These are phyloP conservation scores for Aquilaria yunnanensis DNA, from an alignment of 345 rosid genomes.

Conservation along the genomic window DNA sequence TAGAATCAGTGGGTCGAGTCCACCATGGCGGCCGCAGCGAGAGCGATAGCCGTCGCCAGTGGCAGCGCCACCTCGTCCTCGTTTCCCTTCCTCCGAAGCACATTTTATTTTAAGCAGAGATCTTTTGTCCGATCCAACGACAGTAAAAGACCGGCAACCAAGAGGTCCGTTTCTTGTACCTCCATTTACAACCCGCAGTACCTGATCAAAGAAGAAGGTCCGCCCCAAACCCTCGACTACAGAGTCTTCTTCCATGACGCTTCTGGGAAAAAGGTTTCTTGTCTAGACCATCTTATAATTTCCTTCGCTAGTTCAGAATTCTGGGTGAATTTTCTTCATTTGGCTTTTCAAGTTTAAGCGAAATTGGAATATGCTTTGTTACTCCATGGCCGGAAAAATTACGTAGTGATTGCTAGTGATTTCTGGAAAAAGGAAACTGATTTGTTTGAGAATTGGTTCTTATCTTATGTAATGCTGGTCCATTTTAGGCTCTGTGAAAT, in stretches of 20 bases:
- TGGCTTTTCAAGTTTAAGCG: too few species aligned
- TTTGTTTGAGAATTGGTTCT: too few species aligned
- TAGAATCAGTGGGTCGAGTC: too few species aligned
- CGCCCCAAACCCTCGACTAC: conserved; percentile 71
- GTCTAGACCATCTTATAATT: too few species aligned
- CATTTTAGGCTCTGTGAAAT: too few species aligned
- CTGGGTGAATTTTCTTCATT: too few species aligned
- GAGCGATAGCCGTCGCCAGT: conserved; percentile 36
- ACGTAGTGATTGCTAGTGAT: too few species aligned
- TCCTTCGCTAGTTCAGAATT: too few species aligned
- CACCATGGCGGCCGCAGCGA: conserved; percentile 49
- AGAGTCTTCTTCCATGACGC: conserved; percentile 63
- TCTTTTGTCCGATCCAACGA: not conserved
- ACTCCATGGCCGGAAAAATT: too few species aligned
- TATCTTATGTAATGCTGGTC: too few species aligned
- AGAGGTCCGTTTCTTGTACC: conserved; percentile 48
- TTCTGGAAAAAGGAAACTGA: too few species aligned
- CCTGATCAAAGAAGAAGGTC: conserved; percentile 62
- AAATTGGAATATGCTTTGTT: too few species aligned
- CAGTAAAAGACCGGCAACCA: conserved; percentile 25
- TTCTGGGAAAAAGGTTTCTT: conserved; percentile 63
- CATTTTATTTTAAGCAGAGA: conserved; percentile 5
- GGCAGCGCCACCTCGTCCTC: not conserved
- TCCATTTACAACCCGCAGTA: conserved; percentile 59
- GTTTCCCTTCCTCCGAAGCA: conserved; percentile 12